Percentiles rank a stretch among this genome's conserved stretches.
Conservation (phyloP, 2,329 filamentous ascomycete species). For the Fonsecaea monophora region DNA sequence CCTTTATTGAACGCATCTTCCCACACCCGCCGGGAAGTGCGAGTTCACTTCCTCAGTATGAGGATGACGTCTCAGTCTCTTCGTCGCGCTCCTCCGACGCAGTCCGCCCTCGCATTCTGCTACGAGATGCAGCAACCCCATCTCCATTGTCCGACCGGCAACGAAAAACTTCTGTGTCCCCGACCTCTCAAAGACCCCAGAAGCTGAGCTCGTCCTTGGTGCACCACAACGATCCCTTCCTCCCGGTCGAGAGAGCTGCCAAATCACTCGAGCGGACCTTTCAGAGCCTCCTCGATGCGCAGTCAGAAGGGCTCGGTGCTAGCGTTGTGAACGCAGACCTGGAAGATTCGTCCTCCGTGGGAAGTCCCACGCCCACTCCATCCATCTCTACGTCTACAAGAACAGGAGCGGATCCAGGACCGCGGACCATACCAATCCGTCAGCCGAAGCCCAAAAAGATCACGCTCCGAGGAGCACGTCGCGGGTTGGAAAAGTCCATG, state of each 20-base stretch:
- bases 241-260: conserved; percentile 60
- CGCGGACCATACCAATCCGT: conserved; percentile 48
- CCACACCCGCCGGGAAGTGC: conserved; percentile 28
- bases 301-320: conserved; percentile 63
- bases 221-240: conserved; percentile 49
- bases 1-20: conserved; percentile 40
- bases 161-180: conserved; percentile 1
- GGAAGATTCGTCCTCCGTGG: conserved; percentile 56
- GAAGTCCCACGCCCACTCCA: conserved; percentile 55
- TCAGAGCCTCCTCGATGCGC: conserved; percentile 66
- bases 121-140: conserved; percentile 24
- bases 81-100: conserved; percentile 18
- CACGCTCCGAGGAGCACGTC: conserved; percentile 60
- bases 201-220: conserved; percentile 33
- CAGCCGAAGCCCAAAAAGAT: conserved; percentile 54
- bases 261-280: conserved; percentile 63
- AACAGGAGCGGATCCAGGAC: conserved; percentile 43
- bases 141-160: conserved; percentile 7
- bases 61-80: conserved; percentile 23
- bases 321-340: conserved; percentile 49
- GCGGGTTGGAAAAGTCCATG: conserved; percentile 64
- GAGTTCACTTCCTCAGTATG: conserved; percentile 28
- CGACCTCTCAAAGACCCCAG: conserved; percentile 10
- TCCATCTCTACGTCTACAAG: conserved; percentile 40
- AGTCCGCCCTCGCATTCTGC: conserved; percentile 27